Evolutionary conservation across 2,329 filamentous ascomycete species (phyloP).

Genomic region (Nannizzia gypsea): DNA sequence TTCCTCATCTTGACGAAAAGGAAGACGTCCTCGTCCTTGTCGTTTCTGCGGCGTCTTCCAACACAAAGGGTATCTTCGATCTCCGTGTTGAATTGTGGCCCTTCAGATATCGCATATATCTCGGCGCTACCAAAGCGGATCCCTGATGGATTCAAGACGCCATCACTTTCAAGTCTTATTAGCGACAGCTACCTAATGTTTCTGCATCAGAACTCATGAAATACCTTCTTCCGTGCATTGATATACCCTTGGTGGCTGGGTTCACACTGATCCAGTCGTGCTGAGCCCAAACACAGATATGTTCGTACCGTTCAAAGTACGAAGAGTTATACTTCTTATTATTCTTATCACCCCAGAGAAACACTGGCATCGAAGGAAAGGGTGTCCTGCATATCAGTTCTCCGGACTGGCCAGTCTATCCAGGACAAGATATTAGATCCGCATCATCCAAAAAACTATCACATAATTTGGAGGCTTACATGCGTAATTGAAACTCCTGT

Average conservation of each 20-base stretch:
- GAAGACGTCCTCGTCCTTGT: conserved; percentile 31
- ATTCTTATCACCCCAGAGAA: conserved; percentile 35
- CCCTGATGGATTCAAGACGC: conserved; percentile 38
- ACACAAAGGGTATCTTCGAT: conserved; percentile 32
- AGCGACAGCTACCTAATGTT: neutral
- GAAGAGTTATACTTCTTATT: conserved; percentile 32
- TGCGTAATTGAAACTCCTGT: conserved; percentile 26
- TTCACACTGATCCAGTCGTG: conserved; percentile 35
- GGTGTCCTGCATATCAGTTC: conserved; percentile 37
- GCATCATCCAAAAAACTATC: neutral
- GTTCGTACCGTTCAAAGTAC: conserved; percentile 36
- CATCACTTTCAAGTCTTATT: conserved; percentile 24
- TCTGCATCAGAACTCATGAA: neutral
- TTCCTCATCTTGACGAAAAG: conserved; percentile 30
- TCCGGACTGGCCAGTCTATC: conserved; percentile 27
- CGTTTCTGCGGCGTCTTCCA: conserved; percentile 25
- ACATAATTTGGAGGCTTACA: conserved; percentile 7
- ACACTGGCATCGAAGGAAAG: conserved; percentile 38
- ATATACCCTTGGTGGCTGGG: conserved; percentile 30
- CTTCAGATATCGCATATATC: conserved; percentile 40
- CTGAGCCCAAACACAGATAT: conserved; percentile 28
- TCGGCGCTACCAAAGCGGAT: conserved; percentile 38
- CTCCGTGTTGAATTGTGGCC: conserved; percentile 25
- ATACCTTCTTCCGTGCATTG: conserved; percentile 34
- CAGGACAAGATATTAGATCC: neutral